Evolutionary conservation across 2,329 filamentous ascomycete species (phyloP).

Genomic region (Monilinia fructigena): DNA sequence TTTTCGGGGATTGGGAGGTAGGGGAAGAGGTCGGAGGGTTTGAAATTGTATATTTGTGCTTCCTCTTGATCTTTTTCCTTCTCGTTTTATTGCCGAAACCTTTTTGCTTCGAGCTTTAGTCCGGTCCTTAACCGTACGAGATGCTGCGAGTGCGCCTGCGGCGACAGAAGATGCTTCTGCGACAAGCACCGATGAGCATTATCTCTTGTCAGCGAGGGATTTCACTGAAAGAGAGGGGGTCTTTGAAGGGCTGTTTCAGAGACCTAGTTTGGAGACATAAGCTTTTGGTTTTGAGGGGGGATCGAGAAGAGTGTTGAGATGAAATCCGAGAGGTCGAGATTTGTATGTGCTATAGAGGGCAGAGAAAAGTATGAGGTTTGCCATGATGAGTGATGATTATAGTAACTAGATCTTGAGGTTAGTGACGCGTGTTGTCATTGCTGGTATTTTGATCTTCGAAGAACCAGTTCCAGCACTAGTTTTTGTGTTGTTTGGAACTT

Average conservation of each 20-base stretch:
- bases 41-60: constrained; percentile 76
- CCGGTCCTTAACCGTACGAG: constrained; percentile 47
- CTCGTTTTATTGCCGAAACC: constrained; percentile 44
- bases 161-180: constrained; percentile 58
- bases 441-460: constrained; percentile 22
- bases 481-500: neutral
- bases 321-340: constrained; percentile 58
- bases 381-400: constrained; percentile 51
- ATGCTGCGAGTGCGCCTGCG: constrained; percentile 47
- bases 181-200: constrained; percentile 60
- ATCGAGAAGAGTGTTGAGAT: constrained; percentile 61
- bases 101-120: constrained; percentile 34
- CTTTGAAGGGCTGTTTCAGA: constrained; percentile 64
- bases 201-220: constrained; percentile 55
- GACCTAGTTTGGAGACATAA: constrained; percentile 63
- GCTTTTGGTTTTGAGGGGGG: constrained; percentile 64
- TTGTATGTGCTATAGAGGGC: constrained; percentile 47
- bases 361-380: constrained; percentile 48
- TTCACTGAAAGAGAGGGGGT: constrained; percentile 53
- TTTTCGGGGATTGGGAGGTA: constrained; percentile 75
- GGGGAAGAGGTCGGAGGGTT: constrained; percentile 66
- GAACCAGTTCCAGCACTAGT: neutral
- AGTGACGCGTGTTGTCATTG: constrained; percentile 27
- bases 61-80: constrained; percentile 46
- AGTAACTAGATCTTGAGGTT: constrained; percentile 41